Evolutionary conservation across 2,329 filamentous ascomycete species (phyloP), one percentile per base, ranked within the genome.

Genomic region (Phoma herbarum): DNA sequence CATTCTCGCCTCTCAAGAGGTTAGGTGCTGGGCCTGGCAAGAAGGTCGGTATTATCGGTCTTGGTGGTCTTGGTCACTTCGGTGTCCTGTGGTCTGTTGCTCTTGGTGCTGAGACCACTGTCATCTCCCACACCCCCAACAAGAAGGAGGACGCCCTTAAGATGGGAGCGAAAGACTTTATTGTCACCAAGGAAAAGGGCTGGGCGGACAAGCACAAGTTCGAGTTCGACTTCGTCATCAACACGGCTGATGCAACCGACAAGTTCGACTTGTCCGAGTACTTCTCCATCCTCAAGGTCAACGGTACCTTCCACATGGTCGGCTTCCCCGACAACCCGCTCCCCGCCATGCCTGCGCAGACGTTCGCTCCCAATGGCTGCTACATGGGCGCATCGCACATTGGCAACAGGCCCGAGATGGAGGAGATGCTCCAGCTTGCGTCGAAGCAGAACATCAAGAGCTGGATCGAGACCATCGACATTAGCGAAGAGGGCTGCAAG

Each of bases 301-400:
- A 93, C 79, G 91, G 90, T 58, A 85, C 84, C 73, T 95, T 90
- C 86, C 86, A 94, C 75, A 90, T 85, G 70, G 90, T 94, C 52
- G 91, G 91, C 41, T 83, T 95, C 71, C 91, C 91, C 3, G 90
- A 93, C 74, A 89, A 91, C 61, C 87, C 89, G 43, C 86, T 91
- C 11, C 86, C 91, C 57, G 79, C 83, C 53, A 83, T 95, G 65
- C 88, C 86, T 79, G 88, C 90, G 49, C 90, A 93, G 81, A 86
- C 87, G 72, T 89, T 96, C 70, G 83, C 91, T 59, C 78, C 78
- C 64, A 96, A 94, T 78, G 92, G 92, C 12, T 82, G 78, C 75
- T 83, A 78, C 72, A 78, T 84, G 62, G 81, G 82, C 43, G 80
- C 82, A 20, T 80, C 77, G 58, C 81, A 84, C 70, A 83, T 84